Base-by-base conservation (phyloP, 148 eudicot genomes). In the Dianthus caryophyllus region DNA sequence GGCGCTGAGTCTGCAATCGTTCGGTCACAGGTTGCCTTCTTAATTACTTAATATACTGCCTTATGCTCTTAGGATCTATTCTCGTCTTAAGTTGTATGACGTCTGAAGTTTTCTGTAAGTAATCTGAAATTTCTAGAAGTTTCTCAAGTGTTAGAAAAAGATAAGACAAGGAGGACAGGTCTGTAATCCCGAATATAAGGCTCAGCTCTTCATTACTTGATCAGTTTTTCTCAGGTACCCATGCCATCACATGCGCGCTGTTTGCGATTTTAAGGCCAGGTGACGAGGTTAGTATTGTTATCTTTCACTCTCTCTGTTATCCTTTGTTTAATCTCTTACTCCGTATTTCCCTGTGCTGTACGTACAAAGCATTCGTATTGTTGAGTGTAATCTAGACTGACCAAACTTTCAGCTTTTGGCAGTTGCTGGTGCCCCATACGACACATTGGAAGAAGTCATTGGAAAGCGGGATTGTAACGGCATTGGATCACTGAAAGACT, bases 161-260 rank as follows among this genome's bases (percentile, higher is more conserved):
- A n/a, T n/a, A n/a, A n/a, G n/a, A n/a, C n/a, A n/a, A n/a, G n/a
- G n/a, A n/a, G n/a, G n/a, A n/a, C n/a, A n/a, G n/a, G n/a, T 33
- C 8, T 18, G 33, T 2, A 22, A 10, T 75, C 57, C 51, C 2
- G 15, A 31, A 31, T 27, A 38, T 48, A 36, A 24, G 9, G 18
- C 59, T 25, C 17, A 26, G 4, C n/a, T n/a, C n/a, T 21, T 64
- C 69, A 65, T 63, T 66, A 47, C 66, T 52, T 27, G n/a, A 61
- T 77, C 86, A 92, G 98, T 92, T 89, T 73, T 92, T 92, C 79
- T 92, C 98, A 78, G 98, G 98, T 53, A 92, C 98, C 68, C 98
- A 92, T 84, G 98, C 98, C 31, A 92, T 92, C 80, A 89, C 96
- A 50, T 92, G 98, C 82, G 98, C 96, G 21, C 76, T 92, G 78